Base-by-base conservation (phyloP, 352 stramenopile species). In the Pythium phragmiticola region DNA sequence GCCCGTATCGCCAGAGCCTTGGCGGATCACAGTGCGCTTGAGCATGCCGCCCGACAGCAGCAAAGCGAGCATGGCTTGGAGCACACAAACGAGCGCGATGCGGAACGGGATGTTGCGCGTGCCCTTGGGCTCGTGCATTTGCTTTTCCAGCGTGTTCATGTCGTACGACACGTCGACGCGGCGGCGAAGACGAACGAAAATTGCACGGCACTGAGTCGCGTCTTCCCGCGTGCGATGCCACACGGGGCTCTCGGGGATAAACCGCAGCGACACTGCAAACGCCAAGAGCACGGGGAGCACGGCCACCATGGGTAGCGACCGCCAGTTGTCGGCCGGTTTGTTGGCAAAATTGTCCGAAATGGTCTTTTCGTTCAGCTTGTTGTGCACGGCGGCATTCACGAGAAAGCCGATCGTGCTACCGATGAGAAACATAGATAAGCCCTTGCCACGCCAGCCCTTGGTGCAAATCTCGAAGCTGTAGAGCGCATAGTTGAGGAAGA, bases 381-480 rank as follows among this genome's bases (percentile, higher is more conserved):
- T 81, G 19, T 92, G 39, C 36, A 95, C 63, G 17, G 91, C 63
- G 3, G 84, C 78, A 55, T 94, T 85, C 13, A 95, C 72, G 56
- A 94, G 82, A 68, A 87, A 94, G 9, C 77, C 84, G 16, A 96
- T 65, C 14, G 77, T 70, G 47, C 72, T 75, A n/a, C 73, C 84
- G 9, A 90, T 82, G 4, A 94, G 61, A 65, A 96, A 96, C 48
- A 94, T 75, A 16, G 94, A 60, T 37, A 94, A 84, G 21, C 85
- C 86, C 68, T 96, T 94, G 51, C 87, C 86, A 64, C 89, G 92
- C 85, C 86, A 94, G 6, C 84, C 87, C 23, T 79, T 72, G 78
- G 89, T 94, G 66, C 83, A 94, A 26, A 94, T 88, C 63, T 96
- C 87, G 17, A 94, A 94, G 65, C 92, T 94, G 80, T 94, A 96